Base-by-base conservation (phyloP, 768 basidiomycete species). In the Kwoniella bestiolae region DNA sequence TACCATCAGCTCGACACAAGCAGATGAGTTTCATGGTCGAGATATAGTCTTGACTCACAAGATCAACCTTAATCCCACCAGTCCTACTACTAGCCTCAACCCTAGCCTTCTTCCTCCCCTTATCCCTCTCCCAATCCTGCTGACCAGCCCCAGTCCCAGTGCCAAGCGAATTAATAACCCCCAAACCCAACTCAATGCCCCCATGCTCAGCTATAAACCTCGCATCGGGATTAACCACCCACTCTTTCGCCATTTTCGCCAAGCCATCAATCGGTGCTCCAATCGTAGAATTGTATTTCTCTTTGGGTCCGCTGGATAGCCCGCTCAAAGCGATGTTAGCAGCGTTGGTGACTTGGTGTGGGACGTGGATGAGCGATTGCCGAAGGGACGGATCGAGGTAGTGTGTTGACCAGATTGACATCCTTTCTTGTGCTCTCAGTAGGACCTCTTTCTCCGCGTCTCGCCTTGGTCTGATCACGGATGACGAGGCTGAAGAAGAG, bases 341-440 rank as follows among this genome's bases (percentile, higher is more conserved):
- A 4, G 68, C 47, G 35, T 71, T 71, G 5, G 73, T 67, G 1
- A 77, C 65, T 56, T 70, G 67, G 23, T 66, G 71, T 0, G 73
- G 73, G 12, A 77, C 62, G 18, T 66, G 59, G 28, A 74, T 44
- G 0, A 71, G 28, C 5, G 67, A 56, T 21, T 68, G 57, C 4
- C 63, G 65, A 3, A 77, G 63, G 32, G 41, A 63, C 3, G 76
- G 76, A 56, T 78, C 76, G 26, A 78, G 56, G 52, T 68, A 75
- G 31, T 78, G 76, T 1, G 76, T 78, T 18, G 76, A 78, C 76
- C 76, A 78, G 29, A 78, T 75, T 2, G 70, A 72, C n/a, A 70
- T 78, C 18, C 66, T 67, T 11, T 68, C 72, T 16, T 58, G 65
- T 28, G 76, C 70, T 23, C 57, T 52, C 9, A 78, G 67, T 3